phyloP scores from a whole-genome alignment of 2,329 filamentous ascomycete species.

The Lecanosticta acicola region DNA sequence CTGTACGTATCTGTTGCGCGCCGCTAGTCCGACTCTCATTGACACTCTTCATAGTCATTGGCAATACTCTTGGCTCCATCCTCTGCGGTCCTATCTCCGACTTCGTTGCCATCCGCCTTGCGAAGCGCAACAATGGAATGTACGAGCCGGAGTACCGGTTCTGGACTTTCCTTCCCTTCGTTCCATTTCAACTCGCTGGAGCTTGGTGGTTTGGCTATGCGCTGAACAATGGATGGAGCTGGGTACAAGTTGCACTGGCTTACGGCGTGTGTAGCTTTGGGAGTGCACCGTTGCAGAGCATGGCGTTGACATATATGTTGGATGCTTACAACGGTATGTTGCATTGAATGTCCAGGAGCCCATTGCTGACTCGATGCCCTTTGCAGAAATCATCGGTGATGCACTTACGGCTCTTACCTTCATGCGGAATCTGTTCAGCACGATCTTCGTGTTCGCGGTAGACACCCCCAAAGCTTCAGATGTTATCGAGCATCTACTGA shows the following conservation, averaged over 20 bases:
- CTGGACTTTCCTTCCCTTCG: not conserved
- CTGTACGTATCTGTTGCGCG: slow-evolving; percentile 29
- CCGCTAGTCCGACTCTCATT: not conserved
- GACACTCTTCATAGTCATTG: slow-evolving; percentile 31
- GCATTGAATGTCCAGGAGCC: not conserved
- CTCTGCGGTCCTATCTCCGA: slow-evolving; percentile 45
- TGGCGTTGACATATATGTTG: slow-evolving; percentile 38
- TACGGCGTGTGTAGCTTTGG: slow-evolving; percentile 37
- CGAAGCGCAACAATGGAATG: slow-evolving; percentile 32
- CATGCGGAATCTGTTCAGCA: slow-evolving; percentile 41
- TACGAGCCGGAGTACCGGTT: slow-evolving; percentile 34
- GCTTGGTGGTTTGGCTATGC: slow-evolving; percentile 38
- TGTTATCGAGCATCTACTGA: not conserved
- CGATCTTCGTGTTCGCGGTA: slow-evolving; percentile 18
- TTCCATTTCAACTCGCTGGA: slow-evolving; percentile 29
- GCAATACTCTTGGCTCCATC: slow-evolving; percentile 44
- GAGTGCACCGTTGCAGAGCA: slow-evolving; percentile 29
- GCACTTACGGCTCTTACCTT: slow-evolving; percentile 44
- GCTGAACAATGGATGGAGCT: slow-evolving; percentile 22
- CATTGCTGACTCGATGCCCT: slow-evolving; percentile 10
- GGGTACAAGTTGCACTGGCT: slow-evolving; percentile 34
- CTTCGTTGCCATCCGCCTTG: slow-evolving; percentile 33
- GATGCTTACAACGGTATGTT: slow-evolving; percentile 32
- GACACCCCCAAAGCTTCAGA: not conserved
- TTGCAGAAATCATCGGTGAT: slow-evolving; percentile 42